phyloP scores from a whole-genome alignment of 176 grass and related monocot species.

The Hordeum vulgare region DNA sequence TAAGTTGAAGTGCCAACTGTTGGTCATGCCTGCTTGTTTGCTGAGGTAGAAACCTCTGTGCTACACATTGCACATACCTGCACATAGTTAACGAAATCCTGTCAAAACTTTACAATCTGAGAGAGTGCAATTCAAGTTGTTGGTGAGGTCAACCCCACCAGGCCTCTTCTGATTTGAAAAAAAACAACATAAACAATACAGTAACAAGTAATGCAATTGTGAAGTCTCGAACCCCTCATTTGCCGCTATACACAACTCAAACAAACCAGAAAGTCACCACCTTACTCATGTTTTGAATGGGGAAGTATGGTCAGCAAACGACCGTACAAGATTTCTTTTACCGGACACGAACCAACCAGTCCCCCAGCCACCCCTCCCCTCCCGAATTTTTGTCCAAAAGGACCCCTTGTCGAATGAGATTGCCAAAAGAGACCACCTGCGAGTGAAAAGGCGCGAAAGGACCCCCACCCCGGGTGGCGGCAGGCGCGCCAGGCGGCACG shows the following conservation, averaged over 20 bases:
- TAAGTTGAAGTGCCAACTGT: neutral
- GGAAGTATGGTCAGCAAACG: too few species aligned
- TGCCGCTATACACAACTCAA: neutral
- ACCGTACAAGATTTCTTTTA: too few species aligned
- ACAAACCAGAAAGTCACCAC: too few species aligned
- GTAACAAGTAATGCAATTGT: neutral
- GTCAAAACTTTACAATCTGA: slow-evolving; percentile 8
- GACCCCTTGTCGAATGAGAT: too few species aligned
- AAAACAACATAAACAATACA: neutral
- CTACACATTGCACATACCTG: slow-evolving; percentile 87
- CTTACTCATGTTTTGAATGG: too few species aligned
- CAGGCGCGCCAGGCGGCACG: too few species aligned
- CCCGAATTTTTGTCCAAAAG: too few species aligned
- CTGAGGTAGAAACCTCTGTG: slow-evolving; percentile 70
- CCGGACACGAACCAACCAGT: neutral
- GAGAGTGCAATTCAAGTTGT: neutral
- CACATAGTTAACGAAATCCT: slow-evolving; percentile 11
- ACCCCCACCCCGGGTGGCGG: too few species aligned
- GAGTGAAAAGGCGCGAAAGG: too few species aligned
- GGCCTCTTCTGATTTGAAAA: neutral
- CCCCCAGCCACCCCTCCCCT: too few species aligned
- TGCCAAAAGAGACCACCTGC: too few species aligned
- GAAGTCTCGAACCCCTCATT: neutral
- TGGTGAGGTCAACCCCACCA: neutral
- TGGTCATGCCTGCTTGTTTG: slow-evolving; percentile 43